phyloP scores from a whole-genome alignment of 2,329 filamentous ascomycete genomes.

The Tolypocladium cylindrosporum region DNA sequence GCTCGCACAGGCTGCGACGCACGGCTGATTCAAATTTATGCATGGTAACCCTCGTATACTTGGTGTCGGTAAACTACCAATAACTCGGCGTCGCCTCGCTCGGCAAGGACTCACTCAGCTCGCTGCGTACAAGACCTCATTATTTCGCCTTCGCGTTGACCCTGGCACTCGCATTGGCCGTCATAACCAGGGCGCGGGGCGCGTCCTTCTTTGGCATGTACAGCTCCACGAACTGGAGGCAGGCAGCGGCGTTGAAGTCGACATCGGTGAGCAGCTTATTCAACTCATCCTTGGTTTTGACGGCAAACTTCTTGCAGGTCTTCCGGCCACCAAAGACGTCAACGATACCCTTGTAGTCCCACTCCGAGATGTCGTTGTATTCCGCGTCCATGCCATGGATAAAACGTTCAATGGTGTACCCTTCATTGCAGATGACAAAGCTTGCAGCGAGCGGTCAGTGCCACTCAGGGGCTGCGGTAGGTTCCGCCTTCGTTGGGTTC shows the following conservation, averaged over 20 bases:
- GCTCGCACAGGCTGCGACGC: background rate
- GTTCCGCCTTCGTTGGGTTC: too few relatives aligned
- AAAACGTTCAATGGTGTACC: constrained; percentile 81
- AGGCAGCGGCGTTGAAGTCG: constrained; percentile 47
- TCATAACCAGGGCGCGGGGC: constrained; percentile 57
- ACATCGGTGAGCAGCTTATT: constrained; percentile 53
- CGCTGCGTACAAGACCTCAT: background rate
- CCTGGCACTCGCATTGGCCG: constrained; percentile 60
- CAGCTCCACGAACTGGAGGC: constrained; percentile 66
- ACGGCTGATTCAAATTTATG: background rate
- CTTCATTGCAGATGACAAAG: constrained; percentile 80
- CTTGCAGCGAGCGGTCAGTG: constrained; percentile 19
- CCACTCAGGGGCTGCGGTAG: background rate
- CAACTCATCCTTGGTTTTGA: constrained; percentile 61
- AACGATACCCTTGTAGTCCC: constrained; percentile 63
- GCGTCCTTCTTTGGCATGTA: constrained; percentile 75
- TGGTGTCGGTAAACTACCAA: background rate
- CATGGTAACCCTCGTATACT: too few relatives aligned
- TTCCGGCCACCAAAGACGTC: constrained; percentile 57
- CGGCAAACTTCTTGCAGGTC: constrained; percentile 50
- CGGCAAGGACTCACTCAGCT: background rate
- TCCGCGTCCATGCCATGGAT: constrained; percentile 72
- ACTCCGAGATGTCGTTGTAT: constrained; percentile 74
- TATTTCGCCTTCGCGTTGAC: constrained; percentile 45
- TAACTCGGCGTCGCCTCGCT: background rate